Evolutionary conservation across 257 asterid species (phyloP), one percentile per base, ranked within the genome.

Genomic region (Vinca minor): DNA sequence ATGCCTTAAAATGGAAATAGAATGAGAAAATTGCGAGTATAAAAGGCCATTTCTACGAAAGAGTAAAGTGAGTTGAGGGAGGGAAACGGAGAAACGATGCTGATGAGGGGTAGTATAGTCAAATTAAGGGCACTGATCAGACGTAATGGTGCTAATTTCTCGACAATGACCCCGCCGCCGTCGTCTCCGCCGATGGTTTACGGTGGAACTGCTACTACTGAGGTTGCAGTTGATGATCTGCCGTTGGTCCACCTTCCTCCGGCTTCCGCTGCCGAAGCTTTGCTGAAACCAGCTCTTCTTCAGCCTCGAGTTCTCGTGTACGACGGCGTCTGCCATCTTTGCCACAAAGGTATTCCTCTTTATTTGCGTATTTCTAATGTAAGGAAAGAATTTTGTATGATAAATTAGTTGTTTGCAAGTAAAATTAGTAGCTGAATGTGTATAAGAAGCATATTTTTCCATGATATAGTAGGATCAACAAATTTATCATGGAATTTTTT

Each of bases 291-390:
- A 0, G 47, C 65, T 39, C 69, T 77, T 54, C 91, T 92, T 17
- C 92, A 75, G 73, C 95, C 87, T 9, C 81, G 98, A 41, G 96
- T 88, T 13, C 82, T 92, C 65, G 78, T 92, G 2, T 87, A 88
- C 81, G 96, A 92, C 77, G 96, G 95, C 74, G 93, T 92, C 71
- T 92, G 96, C 70, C 95, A 87, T 67, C 91, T 89, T 36, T 87
- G 96, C 73, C 96, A 89, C 77, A 49, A 64, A 31, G 95, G 98
- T 91, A 32, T 66, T 10, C n/a, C 21, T 59, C n/a, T n/a, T n/a
- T n/a, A n/a, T 48, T 18, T 31, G 53, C 8, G 18, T 42, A 2
- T 44, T 8, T 44, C n/a, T n/a, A n/a, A 20, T 44, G 20, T 38
- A 38, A 34, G 36, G 26, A 26, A 53, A 10, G 4, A 5, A n/a